Evolutionary conservation across 1,284 basidiomycete species (phyloP), one percentile per base, ranked within the genome.

Genomic region (Leccinum huronense): DNA sequence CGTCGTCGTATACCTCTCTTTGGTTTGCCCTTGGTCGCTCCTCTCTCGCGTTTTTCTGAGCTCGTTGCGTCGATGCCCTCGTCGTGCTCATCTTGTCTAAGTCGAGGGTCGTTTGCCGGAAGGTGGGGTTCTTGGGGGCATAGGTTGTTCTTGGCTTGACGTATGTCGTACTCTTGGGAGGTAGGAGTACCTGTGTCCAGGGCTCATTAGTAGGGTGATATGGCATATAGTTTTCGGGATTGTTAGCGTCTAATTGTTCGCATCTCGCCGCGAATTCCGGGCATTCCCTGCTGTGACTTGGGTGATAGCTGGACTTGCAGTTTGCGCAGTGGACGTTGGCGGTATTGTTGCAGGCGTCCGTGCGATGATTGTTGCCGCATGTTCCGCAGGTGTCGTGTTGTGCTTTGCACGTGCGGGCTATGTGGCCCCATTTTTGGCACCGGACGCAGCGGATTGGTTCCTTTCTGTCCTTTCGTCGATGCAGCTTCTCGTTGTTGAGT

Each of bases 201-300:
- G 27, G 27, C n/a, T 61, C 14, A 2, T 61, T 2, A 56, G 60
- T 61, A 3, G 60, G 53, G 30, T 23, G 56, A 19, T 33, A 61
- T 1, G 60, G 53, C 60, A 61, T 61, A 0, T 10, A 13, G n/a
- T 61, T 61, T 16, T 60, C 51, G 3, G n/a, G 53, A 11, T 40
- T 36, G 13, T 60, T 60, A 33, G 59, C 30, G 8, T 60, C 38
- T 9, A 60, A 7, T 23, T 60, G n/a, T 0, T 6, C 13, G 1
- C 38, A 4, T 55, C 42, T 60, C 3, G 1, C 2, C 0, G 8
- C 7, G 23, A 11, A 33, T 6, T 10, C 23, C 3, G 53, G 53
- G 19, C 53, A 60, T 10, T 19, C 11, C 2, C 11, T 11, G 23
- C 16, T 6, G 13, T 38, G 55, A 6, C 59, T 31, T 2, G 14